phyloP scores from a whole-genome alignment of 1,139 yeast genomes.

The Taphrina wiesneri region DNA sequence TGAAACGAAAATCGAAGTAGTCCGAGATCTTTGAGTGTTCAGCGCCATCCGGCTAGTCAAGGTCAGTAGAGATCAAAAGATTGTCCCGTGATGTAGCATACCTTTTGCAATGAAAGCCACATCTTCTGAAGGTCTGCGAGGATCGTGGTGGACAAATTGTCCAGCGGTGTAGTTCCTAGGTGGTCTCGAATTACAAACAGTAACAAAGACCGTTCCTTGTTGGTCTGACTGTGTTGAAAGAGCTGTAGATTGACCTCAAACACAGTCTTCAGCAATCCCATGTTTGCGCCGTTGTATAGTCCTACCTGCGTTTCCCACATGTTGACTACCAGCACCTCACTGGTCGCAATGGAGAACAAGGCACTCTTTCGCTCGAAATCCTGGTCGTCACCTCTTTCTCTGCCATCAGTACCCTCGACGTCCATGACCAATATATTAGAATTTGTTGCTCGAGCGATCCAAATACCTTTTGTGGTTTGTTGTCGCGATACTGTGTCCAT shows the following conservation, averaged over 20 bases:
- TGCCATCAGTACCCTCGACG: conserved; percentile 97
- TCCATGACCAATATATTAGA: conserved; percentile 73
- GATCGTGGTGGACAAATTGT: conserved; percentile 67
- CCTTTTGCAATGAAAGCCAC: conserved; percentile 69
- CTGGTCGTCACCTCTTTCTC: conserved; percentile 97
- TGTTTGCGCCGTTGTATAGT: conserved; percentile 93
- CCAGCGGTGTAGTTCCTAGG: conserved; percentile 81
- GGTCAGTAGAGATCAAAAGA: not conserved
- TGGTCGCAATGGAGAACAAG: conserved; percentile 85
- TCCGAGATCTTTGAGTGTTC: conserved; percentile 62
- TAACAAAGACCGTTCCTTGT: conserved; percentile 51
- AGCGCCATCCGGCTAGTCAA: conserved; percentile 55
- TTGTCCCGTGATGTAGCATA: not conserved
- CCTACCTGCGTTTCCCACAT: conserved; percentile 98
- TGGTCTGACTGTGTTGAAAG: conserved; percentile 52
- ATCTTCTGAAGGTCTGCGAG: conserved; percentile 68
- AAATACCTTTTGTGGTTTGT: conserved; percentile 77
- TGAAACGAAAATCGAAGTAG: conserved; percentile 82
- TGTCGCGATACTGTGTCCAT: conserved; percentile 88
- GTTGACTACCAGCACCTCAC: conserved; percentile 85
- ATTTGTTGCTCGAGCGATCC: conserved; percentile 40
- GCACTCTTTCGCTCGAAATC: conserved; percentile 97
- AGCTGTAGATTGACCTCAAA: conserved; percentile 90
- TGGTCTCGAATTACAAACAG: conserved; percentile 91
- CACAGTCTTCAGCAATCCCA: conserved; percentile 92